These are phyloP conservation scores for Naganishia liquefaciens DNA, from an alignment of 1,284 basidiomycete genomes.

Conservation along the genomic window DNA sequence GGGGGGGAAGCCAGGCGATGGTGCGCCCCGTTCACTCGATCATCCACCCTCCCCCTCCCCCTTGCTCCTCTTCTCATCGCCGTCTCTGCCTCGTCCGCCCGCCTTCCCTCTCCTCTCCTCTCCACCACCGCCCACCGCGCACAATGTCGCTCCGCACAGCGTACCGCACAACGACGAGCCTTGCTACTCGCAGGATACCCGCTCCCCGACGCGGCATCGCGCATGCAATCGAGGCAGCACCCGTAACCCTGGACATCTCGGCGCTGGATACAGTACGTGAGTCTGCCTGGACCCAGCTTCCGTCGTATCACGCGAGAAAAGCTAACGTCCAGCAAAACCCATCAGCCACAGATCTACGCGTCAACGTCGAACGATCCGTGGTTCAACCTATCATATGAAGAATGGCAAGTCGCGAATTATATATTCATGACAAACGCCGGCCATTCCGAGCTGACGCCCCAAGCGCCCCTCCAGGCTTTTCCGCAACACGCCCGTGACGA, in stretches of 20 bases:
- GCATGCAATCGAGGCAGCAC: constrained; percentile 7
- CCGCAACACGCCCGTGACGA: constrained; percentile 65
- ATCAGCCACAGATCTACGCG: constrained; percentile 64
- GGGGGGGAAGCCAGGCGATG: not conserved
- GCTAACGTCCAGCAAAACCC: not conserved
- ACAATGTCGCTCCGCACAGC: not conserved
- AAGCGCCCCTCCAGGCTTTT: constrained; percentile 82
- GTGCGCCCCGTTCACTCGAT: no score
- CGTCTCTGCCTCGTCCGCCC: not conserved
- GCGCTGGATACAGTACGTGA: constrained; percentile 24
- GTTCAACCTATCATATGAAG: constrained; percentile 92
- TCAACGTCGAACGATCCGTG: constrained; percentile 82
- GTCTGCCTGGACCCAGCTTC: not conserved
- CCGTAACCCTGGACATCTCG: not conserved
- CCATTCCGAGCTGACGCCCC: not conserved
- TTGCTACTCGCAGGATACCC: not conserved
- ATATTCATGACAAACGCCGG: no score
- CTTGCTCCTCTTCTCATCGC: not conserved
- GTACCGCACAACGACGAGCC: not conserved
- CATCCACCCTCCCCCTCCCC: not conserved
- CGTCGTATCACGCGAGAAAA: no score
- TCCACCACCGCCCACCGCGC: not conserved
- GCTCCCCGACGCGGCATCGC: constrained; percentile 3
- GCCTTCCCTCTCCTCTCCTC: not conserved
- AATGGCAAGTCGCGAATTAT: constrained; percentile 75